Evolutionary conservation across 176 grass and related monocot species (phyloP), one percentile per base, ranked within the genome.

Genomic region (Cenchrus americanus): DNA sequence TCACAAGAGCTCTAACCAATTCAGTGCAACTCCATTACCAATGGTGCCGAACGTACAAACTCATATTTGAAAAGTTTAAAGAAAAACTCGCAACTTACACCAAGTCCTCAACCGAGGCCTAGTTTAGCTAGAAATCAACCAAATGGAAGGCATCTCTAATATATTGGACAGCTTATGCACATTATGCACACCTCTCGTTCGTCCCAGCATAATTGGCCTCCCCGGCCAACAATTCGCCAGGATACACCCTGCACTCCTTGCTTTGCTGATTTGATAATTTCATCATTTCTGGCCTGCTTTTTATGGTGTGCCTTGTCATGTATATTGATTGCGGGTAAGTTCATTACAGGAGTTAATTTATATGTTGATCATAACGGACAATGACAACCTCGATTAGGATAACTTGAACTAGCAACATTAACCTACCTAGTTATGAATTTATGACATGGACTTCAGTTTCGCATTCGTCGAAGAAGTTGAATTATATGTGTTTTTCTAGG

Each of bases 171-270:
- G 18, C n/a, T 52, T 41, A 54, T 77, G 21, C 18, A 48, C 18
- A 27, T 42, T 49, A 64, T 65, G 26, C 84, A 63, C 87, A 94
- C 93, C 93, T 94, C 93, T n/a, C n/a, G 93, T 94, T 78, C 93
- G 86, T n/a, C 93, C 93, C 77, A 90, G 93, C 93, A 94, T 94
- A 76, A 94, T 90, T 78, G 93, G 93, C 80, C 91, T 94, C 43
- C 93, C n/a, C 93, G 81, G 93, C 85, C 62, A 94, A 75, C 71
- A 94, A 86, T 69, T 94, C 93, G 0, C 90, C 90, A 19, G 83
- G 69, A 94, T 94, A 77, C 93, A 94, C 71, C 93, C 93, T n/a
- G 93, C 93, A 6, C 93, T 94, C 57, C 60, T 8, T 34, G 32
- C 32, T 34, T 30, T 37, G n/a, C 69, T 8, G 23, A 12, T 66